A percentile compares a stretch with the other conserved stretches of the same genome.
These are phyloP conservation scores for Candida berthetii DNA, from an alignment of 805 yeast genomes.

Conservation along the genomic window DNA sequence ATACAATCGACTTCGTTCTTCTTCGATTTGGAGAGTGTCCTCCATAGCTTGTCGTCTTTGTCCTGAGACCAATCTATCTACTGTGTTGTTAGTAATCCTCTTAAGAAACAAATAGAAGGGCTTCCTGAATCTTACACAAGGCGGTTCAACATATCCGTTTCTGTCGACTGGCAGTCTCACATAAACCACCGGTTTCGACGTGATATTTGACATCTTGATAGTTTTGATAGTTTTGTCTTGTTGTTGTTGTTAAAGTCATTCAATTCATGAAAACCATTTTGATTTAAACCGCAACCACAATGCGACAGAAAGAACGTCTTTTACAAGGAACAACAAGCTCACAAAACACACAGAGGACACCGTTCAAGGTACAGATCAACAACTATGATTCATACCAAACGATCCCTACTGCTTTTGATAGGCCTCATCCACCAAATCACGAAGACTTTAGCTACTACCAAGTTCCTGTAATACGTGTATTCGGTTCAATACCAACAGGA, in stretches of 20 bases:
- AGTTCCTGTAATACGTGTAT: constrained; percentile 75
- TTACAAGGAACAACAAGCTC: not conserved
- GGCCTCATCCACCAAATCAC: constrained; percentile 17
- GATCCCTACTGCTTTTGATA: constrained; percentile 50
- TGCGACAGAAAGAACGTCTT: not conserved
- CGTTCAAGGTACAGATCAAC: constrained; percentile 46
- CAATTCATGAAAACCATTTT: too few species aligned
- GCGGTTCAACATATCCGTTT: constrained; percentile 18
- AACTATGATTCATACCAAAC: constrained; percentile 61
- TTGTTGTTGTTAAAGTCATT: too few species aligned
- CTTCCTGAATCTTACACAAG: constrained; percentile 7
- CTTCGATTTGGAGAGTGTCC: constrained; percentile 17
- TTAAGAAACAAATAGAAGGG: not conserved
- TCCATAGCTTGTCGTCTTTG: constrained; percentile 20
- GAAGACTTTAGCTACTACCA: constrained; percentile 25
- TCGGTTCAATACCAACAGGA: constrained; percentile 62
- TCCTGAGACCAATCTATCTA: constrained; percentile 17
- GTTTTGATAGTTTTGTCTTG: not conserved
- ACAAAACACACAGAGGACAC: not conserved
- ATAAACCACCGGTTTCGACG: constrained; percentile 12
- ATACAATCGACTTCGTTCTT: constrained; percentile 18
- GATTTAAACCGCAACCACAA: not conserved
- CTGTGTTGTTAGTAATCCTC: too few species aligned
- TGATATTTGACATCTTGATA: not conserved
- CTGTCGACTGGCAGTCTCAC: constrained; percentile 18